Conservation (phyloP, 371 early-diverging fungal genomes). For the Haplosporangium sp. region DNA sequence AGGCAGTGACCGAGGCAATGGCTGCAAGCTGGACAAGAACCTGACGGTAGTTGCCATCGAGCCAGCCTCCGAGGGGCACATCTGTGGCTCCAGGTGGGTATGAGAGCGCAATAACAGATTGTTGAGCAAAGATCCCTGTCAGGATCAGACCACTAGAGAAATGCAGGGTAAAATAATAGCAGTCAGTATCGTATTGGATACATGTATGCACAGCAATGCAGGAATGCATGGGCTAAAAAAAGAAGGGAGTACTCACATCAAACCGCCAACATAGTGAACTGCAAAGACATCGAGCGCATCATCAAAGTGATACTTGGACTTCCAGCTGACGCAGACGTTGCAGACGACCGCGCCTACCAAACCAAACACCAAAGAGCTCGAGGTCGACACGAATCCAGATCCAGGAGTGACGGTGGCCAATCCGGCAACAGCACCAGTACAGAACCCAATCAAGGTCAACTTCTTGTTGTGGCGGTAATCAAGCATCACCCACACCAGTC, state of each 20-base stretch:
- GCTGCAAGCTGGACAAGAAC: constrained; percentile 85
- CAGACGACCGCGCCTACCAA: constrained; percentile 77
- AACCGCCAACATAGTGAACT: constrained; percentile 89
- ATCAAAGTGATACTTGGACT: constrained; percentile 84
- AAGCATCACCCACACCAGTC: constrained; percentile 77
- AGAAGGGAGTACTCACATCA: constrained; percentile 56
- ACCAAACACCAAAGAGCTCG: constrained; percentile 84
- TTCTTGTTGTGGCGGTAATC: constrained; percentile 73
- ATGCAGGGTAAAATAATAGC: constrained; percentile 56
- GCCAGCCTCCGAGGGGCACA: constrained; percentile 81
- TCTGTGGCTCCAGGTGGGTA: constrained; percentile 67
- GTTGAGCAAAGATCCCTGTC: constrained; percentile 92
- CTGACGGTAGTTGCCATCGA: constrained; percentile 85
- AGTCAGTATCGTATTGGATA: constrained; percentile 18
- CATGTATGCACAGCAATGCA: constrained; percentile 62
- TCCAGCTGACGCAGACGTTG: constrained; percentile 81
- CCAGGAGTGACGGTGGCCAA: constrained; percentile 94
- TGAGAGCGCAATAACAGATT: constrained; percentile 73
- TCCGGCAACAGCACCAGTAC: constrained; percentile 90
- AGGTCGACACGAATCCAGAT: constrained; percentile 88
- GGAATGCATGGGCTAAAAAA: not conserved
- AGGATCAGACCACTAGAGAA: constrained; percentile 74
- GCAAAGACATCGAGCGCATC: constrained; percentile 91
- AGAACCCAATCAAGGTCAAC: constrained; percentile 83
- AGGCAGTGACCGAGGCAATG: constrained; percentile 77